Conservation (phyloP, 768 basidiomycete species). For the Sporobolomyces phaffii region DNA sequence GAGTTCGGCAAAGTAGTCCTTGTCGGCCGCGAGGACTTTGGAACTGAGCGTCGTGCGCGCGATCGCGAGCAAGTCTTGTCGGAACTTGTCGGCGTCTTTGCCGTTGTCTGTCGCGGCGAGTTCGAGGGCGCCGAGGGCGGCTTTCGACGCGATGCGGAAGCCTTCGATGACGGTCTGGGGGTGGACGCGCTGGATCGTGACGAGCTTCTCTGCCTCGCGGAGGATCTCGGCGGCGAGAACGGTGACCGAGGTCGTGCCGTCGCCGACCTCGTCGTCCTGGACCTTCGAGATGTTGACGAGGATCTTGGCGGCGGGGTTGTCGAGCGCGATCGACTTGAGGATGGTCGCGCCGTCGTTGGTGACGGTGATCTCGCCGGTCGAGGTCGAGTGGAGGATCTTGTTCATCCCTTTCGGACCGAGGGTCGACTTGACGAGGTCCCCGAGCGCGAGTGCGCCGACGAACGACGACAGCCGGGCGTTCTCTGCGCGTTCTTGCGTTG, state of each 20-base stretch:
- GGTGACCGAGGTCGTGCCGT: slow-evolving; percentile 83
- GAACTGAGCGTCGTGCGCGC: slow-evolving; percentile 91
- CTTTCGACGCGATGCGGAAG: slow-evolving; percentile 80
- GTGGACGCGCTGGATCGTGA: slow-evolving; percentile 77
- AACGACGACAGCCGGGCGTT: slow-evolving; percentile 90
- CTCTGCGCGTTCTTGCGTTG: slow-evolving; percentile 82
- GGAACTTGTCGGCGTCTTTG: slow-evolving; percentile 66
- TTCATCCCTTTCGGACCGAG: slow-evolving; percentile 99
- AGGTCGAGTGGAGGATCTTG: slow-evolving; percentile 91
- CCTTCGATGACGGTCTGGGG: slow-evolving; percentile 98
- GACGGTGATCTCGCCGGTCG: slow-evolving; percentile 85
- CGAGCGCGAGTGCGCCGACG: slow-evolving; percentile 91
- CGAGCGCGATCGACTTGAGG: slow-evolving; percentile 90
- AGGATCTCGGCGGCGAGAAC: slow-evolving; percentile 86
- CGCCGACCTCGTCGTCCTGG: slow-evolving; percentile 99
- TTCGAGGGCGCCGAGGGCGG: slow-evolving; percentile 79
- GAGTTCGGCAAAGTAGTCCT: slow-evolving; percentile 94
- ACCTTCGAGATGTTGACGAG: slow-evolving; percentile 99
- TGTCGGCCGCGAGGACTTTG: slow-evolving; percentile 93
- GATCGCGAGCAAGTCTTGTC: slow-evolving; percentile 89
- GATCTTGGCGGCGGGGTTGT: slow-evolving; percentile 98
- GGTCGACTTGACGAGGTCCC: slow-evolving; percentile 97
- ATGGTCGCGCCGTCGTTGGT: slow-evolving; percentile 99
- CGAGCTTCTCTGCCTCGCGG: slow-evolving; percentile 90
- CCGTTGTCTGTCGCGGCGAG: slow-evolving; percentile 73